Conservation (phyloP, 2,329 filamentous ascomycete species). For the Paecilomyces formosus region DNA sequence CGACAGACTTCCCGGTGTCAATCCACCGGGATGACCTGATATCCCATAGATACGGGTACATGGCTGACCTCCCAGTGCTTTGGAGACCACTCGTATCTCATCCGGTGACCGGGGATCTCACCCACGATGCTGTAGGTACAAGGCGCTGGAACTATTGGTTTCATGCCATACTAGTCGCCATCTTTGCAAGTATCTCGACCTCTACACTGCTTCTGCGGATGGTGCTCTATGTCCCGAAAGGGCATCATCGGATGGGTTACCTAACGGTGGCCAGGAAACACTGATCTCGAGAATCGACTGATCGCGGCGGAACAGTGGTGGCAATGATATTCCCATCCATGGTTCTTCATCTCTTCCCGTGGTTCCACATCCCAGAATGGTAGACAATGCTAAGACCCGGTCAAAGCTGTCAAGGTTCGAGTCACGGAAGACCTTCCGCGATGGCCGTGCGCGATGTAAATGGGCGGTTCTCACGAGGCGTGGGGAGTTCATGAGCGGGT, state of each 20-base stretch:
- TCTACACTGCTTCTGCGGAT: slow-evolving; percentile 6
- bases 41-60: background rate
- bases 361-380: background rate
- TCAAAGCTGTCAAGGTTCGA: background rate
- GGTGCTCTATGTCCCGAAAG: background rate
- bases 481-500: background rate
- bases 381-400: background rate
- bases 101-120: background rate
- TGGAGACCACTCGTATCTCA: background rate
- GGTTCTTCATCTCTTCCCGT: slow-evolving; percentile 4
- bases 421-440: background rate
- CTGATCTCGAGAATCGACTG: background rate
- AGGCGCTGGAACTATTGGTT: background rate
- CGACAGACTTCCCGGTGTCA: background rate
- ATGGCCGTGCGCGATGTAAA: background rate
- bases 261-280: background rate
- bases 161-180: background rate
- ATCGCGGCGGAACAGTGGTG: background rate
- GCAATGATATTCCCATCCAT: background rate
- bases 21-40: background rate
- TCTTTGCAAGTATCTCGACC: background rate
- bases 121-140: background rate
- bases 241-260: background rate
- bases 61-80: background rate
- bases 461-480: background rate